These are phyloP conservation scores for Hondaea fermentalgiana DNA, from an alignment of 108 stramenopile genomes.

Conservation along the genomic window DNA sequence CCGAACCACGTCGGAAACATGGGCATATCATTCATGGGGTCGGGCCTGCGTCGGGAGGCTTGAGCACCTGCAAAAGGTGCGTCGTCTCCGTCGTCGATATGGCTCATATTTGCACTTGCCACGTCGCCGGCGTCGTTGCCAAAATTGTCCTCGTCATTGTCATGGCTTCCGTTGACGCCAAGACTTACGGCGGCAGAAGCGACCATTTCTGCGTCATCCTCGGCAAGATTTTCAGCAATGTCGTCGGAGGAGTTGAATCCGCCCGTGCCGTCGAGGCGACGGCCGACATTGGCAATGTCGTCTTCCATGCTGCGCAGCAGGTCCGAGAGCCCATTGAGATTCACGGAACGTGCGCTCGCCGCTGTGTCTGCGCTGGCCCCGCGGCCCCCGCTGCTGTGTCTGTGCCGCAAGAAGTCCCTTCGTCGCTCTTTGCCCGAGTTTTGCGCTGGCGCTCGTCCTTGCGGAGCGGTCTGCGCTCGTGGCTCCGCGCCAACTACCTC, in stretches of 20 bases:
- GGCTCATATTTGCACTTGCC: background rate
- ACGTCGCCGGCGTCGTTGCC: background rate
- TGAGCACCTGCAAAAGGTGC: background rate
- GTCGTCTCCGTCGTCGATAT: background rate
- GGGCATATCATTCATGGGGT: too few species aligned
- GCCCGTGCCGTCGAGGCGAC: background rate
- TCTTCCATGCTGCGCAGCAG: background rate
- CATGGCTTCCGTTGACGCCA: background rate
- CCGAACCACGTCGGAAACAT: background rate
- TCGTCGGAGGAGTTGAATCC: too few species aligned
- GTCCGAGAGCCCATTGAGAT: background rate
- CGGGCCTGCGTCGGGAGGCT: too few species aligned
- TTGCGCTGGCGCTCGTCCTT: too few species aligned
- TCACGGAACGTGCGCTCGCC: background rate
- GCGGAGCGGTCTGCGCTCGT: too few species aligned
- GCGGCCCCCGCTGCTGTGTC: background rate
- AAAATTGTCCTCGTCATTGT: background rate
- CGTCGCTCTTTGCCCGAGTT: background rate
- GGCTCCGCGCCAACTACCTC: too few species aligned
- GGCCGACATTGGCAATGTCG: background rate
- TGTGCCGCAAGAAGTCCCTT: background rate
- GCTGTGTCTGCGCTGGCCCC: background rate
- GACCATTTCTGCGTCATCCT: too few species aligned
- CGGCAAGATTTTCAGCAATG: too few species aligned
- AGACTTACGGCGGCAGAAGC: too few species aligned